Evolutionary conservation across 345 rosid species (phyloP).

Genomic region (Microcos paniculata): DNA sequence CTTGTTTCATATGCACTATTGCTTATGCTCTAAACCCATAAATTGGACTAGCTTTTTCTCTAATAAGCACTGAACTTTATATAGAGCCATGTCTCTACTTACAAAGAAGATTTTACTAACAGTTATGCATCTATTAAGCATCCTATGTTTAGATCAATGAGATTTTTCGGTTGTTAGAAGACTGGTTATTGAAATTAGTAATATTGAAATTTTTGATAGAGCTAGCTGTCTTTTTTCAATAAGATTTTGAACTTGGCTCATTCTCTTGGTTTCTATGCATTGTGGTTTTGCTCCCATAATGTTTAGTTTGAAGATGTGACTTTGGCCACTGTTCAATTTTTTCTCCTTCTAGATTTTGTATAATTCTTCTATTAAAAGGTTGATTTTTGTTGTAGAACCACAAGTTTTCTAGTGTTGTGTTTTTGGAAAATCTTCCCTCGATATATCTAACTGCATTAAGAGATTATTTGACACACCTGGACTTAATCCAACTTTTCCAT

Average conservation of each 20-base stretch:
- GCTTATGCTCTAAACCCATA: too few species aligned
- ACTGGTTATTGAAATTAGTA: neutral
- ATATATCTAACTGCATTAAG: constrained; percentile 39
- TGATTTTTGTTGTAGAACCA: constrained; percentile 53
- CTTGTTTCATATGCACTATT: too few species aligned
- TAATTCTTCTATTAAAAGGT: neutral
- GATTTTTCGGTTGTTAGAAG: neutral
- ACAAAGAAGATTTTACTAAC: too few species aligned
- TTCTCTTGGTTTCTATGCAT: neutral
- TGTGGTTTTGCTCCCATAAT: neutral
- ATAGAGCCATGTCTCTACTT: too few species aligned
- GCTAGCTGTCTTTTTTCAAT: neutral
- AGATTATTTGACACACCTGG: too few species aligned
- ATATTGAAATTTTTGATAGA: neutral
- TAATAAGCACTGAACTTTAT: too few species aligned
- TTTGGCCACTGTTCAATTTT: neutral
- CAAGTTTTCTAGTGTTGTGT: constrained; percentile 80
- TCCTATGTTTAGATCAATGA: neutral
- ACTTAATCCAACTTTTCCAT: too few species aligned
- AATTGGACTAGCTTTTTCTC: too few species aligned
- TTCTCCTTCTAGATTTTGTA: neutral
- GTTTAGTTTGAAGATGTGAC: neutral
- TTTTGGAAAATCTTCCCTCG: constrained; percentile 70
- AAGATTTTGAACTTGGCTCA: neutral
- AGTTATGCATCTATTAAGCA: too few species aligned